A percentile compares a stretch with the other conserved stretches of the same genome.
Conservation (phyloP, 2,329 filamentous ascomycete species). For the Chlorencoelia australis region DNA sequence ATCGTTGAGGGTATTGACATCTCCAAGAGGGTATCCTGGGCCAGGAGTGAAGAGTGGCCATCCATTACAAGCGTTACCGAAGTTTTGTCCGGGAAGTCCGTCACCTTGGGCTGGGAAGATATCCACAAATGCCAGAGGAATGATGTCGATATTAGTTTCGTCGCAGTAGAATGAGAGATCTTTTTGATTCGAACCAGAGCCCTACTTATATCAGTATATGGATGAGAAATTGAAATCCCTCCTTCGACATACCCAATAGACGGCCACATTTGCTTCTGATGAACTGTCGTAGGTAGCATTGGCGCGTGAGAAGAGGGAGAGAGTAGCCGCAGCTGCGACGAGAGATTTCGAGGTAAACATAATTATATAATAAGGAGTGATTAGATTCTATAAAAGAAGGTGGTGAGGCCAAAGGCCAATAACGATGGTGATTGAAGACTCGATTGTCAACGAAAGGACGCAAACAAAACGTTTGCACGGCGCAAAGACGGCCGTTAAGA, state of each 20-base stretch:
- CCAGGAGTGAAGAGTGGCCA: conserved; percentile 25
- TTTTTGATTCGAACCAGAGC: conserved; percentile 31
- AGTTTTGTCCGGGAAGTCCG: conserved; percentile 32
- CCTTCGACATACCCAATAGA: conserved; percentile 32
- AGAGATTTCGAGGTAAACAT: conserved; percentile 24
- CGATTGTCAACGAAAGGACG: conserved; percentile 26
- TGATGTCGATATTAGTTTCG: conserved; percentile 32
- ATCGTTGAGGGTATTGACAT: conserved; percentile 26
- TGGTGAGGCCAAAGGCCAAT: conserved; percentile 5
- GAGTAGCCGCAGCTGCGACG: conserved; percentile 18
- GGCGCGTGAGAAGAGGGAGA: conserved; percentile 18
- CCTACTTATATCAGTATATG: conserved; percentile 23
- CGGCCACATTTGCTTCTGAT: conserved; percentile 31
- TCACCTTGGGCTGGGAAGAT: conserved; percentile 34
- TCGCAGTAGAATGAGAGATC: conserved; percentile 31
- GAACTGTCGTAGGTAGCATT: conserved; percentile 24
- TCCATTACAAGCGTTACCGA: conserved; percentile 33
- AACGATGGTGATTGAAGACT: conserved; percentile 24
- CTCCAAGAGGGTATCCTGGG: conserved; percentile 17
- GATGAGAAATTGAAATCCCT: not conserved
- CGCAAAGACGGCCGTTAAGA: conserved; percentile 14
- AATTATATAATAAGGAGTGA: conserved; percentile 14
- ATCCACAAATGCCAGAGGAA: conserved; percentile 34
- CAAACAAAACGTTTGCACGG: conserved; percentile 28
- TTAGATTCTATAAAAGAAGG: conserved; percentile 9